Percentiles rank a stretch among this genome's conserved stretches.
Evolutionary conservation across 208 protist genomes (phyloP).

Genomic region (Sergeia podlipaevii): DNA sequence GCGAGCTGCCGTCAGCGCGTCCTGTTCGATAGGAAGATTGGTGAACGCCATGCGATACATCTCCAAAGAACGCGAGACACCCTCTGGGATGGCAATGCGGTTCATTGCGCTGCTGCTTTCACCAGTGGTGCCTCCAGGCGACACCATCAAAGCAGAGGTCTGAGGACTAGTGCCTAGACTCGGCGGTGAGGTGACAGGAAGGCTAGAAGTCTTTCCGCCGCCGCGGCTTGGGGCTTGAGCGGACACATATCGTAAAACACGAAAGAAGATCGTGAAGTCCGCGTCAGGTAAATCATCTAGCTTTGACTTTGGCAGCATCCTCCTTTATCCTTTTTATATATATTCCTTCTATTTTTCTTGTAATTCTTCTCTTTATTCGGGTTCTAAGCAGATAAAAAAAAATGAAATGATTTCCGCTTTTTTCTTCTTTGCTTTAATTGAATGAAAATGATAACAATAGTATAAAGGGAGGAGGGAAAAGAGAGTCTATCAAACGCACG

Average conservation of each 20-base stretch:
- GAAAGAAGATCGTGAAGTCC: conserved; percentile 50
- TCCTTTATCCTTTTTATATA: conserved; percentile 1
- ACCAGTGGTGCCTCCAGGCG: conserved; percentile 6
- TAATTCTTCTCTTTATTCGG: no score
- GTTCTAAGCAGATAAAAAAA: no score
- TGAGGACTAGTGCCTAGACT: no score
- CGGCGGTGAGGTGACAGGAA: background rate
- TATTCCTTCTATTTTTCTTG: no score
- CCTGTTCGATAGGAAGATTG: conserved; percentile 33
- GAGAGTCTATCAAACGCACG: no score
- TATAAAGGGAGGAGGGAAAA: no score
- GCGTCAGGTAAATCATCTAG: conserved; percentile 9
- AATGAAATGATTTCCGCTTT: no score
- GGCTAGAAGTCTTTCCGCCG: no score
- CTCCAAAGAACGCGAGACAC: conserved; percentile 31
- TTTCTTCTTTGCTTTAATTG: no score
- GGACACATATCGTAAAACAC: conserved; percentile 51
- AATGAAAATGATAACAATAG: no score
- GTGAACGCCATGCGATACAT: conserved; percentile 57
- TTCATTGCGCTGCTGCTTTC: conserved; percentile 13
- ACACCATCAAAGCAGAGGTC: background rate
- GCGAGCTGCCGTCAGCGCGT: conserved; percentile 13
- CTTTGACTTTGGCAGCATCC: background rate
- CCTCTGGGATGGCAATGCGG: conserved; percentile 19
- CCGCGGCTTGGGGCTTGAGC: no score